phyloP scores from a whole-genome alignment of 192 early-diverging fungal species.

The Podila horticola region DNA sequence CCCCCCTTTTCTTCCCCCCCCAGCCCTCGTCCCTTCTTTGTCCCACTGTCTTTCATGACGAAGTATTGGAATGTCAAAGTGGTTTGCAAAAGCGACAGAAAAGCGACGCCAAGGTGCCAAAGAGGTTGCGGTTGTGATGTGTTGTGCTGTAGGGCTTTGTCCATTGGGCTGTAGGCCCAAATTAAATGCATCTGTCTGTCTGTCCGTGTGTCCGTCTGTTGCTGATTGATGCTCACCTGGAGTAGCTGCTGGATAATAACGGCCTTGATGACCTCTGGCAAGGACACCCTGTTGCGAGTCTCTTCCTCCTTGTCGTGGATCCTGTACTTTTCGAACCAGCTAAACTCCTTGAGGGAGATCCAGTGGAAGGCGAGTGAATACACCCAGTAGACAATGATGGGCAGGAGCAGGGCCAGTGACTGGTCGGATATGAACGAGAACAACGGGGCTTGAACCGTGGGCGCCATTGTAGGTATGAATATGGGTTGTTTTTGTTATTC shows the following conservation, averaged over 20 bases:
- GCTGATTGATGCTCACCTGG: slow-evolving; percentile 50
- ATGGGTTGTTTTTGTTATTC: not conserved
- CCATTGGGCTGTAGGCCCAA: too few relatives aligned
- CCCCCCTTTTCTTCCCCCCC: not conserved
- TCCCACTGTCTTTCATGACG: not conserved
- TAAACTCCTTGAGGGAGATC: slow-evolving; percentile 65
- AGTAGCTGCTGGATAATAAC: slow-evolving; percentile 77
- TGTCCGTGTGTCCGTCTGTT: too few relatives aligned
- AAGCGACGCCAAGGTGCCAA: too few relatives aligned
- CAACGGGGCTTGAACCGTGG: slow-evolving; percentile 49
- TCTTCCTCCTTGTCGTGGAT: slow-evolving; percentile 68
- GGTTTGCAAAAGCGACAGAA: not conserved
- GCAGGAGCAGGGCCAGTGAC: slow-evolving; percentile 60
- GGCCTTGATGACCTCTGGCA: slow-evolving; percentile 67
- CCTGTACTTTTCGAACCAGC: slow-evolving; percentile 75
- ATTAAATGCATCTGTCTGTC: too few relatives aligned
- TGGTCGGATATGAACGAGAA: slow-evolving; percentile 61
- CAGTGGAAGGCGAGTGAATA: slow-evolving; percentile 75
- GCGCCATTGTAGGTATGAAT: slow-evolving; percentile 18
- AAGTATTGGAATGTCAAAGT: not conserved
- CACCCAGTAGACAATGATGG: slow-evolving; percentile 73
- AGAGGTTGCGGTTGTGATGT: too few relatives aligned
- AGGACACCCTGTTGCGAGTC: slow-evolving; percentile 72
- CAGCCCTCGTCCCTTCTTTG: slow-evolving; percentile 15
- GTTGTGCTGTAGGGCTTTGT: too few relatives aligned